A percentile compares a stretch with the other conserved stretches of the same genome.
Evolutionary conservation across 192 early-diverging fungal genomes (phyloP).

Genomic region (Chytriomyces sp.): DNA sequence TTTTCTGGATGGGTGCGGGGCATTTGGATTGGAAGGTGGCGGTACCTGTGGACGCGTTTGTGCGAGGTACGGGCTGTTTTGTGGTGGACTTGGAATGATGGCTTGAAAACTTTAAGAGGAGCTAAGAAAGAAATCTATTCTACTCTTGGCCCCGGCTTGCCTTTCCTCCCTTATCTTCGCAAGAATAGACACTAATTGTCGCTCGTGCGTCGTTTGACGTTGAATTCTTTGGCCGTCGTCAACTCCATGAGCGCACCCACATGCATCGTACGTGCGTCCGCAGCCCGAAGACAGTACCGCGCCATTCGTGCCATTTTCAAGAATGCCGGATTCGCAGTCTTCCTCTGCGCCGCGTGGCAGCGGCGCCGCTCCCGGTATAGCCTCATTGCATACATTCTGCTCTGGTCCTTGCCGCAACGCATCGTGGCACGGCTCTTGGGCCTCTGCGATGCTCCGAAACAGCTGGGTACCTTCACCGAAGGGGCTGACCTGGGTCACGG

Average conservation of each 20-base stretch:
- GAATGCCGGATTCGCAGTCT: no score
- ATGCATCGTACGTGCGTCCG: no score
- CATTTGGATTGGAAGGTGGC: slow-evolving; percentile 86
- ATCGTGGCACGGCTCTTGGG: background rate
- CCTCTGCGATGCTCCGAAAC: background rate
- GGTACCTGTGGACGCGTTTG: slow-evolving; percentile 63
- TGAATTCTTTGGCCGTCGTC: no score
- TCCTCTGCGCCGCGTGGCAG: background rate
- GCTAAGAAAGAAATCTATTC: no score
- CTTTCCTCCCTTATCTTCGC: no score
- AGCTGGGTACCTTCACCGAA: background rate
- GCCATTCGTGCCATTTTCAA: no score
- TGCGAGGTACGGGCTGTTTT: slow-evolving; percentile 45
- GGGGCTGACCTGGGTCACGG: background rate
- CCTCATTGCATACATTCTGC: background rate
- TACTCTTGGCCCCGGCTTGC: no score
- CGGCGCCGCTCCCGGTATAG: background rate
- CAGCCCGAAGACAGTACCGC: no score
- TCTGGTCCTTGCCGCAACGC: background rate
- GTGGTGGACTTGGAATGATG: slow-evolving; percentile 45
- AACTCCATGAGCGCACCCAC: no score
- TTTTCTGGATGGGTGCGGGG: slow-evolving; percentile 80
- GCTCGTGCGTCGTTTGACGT: no score
- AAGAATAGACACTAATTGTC: no score
- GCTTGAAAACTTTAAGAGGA: no score